phyloP scores from a whole-genome alignment of 495 filamentous ascomycete species.

The Penicillium fimorum region DNA sequence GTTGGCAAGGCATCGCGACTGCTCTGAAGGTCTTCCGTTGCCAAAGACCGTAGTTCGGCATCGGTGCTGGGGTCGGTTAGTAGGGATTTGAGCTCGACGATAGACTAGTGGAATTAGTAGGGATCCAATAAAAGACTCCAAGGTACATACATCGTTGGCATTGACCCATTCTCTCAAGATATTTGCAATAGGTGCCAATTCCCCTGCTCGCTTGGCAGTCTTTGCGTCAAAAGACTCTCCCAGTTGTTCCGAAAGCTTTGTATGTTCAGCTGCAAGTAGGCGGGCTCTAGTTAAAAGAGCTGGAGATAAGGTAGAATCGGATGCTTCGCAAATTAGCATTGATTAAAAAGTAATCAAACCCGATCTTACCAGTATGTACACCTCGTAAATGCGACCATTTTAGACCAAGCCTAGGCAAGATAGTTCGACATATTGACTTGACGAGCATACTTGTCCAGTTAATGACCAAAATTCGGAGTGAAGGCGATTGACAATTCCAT shows the following conservation, averaged over 20 bases:
- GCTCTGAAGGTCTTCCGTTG: slow-evolving; percentile 69
- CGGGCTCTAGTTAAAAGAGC: slow-evolving; percentile 64
- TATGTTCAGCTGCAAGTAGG: slow-evolving; percentile 63
- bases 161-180: slow-evolving; percentile 66
- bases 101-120: slow-evolving; percentile 42
- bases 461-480: neutral
- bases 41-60: slow-evolving; percentile 63
- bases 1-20: slow-evolving; percentile 58
- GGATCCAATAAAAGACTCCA: neutral
- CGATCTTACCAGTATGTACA: slow-evolving; percentile 29
- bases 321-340: slow-evolving; percentile 32
- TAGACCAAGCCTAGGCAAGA: slow-evolving; percentile 22
- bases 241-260: slow-evolving; percentile 56
- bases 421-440: slow-evolving; percentile 34
- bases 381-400: slow-evolving; percentile 25
- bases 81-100: slow-evolving; percentile 57
- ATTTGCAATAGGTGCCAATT: slow-evolving; percentile 64
- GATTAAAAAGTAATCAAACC: neutral
- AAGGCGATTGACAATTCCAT: slow-evolving; percentile 3
- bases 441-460: slow-evolving; percentile 31
- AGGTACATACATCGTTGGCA: slow-evolving; percentile 39
- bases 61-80: slow-evolving; percentile 60
- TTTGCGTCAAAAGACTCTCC: slow-evolving; percentile 65
- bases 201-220: slow-evolving; percentile 73
- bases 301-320: slow-evolving; percentile 50